A percentile compares a stretch with the other conserved stretches of the same genome.
These are phyloP conservation scores for Fusarium brevicatenulatum DNA, from an alignment of 2,329 filamentous ascomycete genomes.

Conservation along the genomic window DNA sequence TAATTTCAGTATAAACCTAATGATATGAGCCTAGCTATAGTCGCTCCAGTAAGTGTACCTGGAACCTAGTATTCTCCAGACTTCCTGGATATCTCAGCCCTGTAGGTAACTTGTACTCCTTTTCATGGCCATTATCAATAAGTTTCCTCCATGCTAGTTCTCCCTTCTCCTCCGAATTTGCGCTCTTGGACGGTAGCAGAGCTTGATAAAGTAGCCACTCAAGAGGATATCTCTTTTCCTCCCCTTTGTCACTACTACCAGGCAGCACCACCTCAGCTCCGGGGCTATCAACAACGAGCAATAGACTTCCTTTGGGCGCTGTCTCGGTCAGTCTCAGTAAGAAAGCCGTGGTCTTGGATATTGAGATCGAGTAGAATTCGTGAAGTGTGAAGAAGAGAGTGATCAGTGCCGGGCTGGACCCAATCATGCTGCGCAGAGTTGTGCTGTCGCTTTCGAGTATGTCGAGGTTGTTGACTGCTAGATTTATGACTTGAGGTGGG, in stretches of 20 bases:
- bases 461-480: neutral
- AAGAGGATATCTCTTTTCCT: slow-evolving; percentile 9
- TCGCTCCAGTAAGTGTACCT: slow-evolving; percentile 2
- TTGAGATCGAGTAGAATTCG: slow-evolving; percentile 5
- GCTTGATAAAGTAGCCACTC: slow-evolving; percentile 14
- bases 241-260: neutral
- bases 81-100: slow-evolving; percentile 1
- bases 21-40: too few relatives aligned
- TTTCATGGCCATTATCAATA: neutral
- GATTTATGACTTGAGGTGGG: neutral
- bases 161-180: neutral
- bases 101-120: slow-evolving; percentile 5
- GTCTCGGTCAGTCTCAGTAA: neutral
- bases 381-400: slow-evolving; percentile 8
- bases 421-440: neutral
- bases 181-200: neutral
- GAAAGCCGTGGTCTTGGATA: slow-evolving; percentile 10
- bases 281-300: neutral
- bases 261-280: neutral
- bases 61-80: slow-evolving; percentile 7
- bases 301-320: neutral
- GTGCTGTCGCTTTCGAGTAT: neutral
- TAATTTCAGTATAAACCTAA: too few relatives aligned
- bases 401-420: neutral
- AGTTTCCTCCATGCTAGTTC: neutral